A percentile compares a stretch with the other conserved stretches of the same genome.
These are phyloP conservation scores for Durusdinium trenchii DNA, from an alignment of 73 alveolate species.

Conservation along the genomic window DNA sequence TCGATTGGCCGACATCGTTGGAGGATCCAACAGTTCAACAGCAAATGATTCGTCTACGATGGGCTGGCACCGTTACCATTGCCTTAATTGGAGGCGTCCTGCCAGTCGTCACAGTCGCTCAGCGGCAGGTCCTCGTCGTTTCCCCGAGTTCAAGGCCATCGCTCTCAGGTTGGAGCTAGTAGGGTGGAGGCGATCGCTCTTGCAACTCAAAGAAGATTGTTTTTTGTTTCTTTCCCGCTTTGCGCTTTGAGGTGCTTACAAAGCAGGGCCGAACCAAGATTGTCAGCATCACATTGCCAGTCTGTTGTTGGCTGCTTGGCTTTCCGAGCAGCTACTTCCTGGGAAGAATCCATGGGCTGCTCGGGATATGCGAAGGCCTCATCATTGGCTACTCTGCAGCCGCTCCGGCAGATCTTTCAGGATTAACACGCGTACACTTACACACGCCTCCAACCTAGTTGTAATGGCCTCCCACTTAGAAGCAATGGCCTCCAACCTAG, in stretches of 20 bases:
- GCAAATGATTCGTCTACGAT: background rate
- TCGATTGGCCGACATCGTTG: no score
- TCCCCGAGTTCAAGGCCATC: background rate
- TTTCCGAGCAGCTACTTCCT: constrained; percentile 82
- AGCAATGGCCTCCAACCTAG: no score
- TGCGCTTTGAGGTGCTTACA: constrained; percentile 19
- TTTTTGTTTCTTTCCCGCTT: background rate
- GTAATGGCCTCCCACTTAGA: no score
- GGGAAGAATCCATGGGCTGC: constrained; percentile 40
- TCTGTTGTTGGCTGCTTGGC: constrained; percentile 84
- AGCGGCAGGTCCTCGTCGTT: background rate
- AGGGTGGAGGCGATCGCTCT: background rate
- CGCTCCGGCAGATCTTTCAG: no score
- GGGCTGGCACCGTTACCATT: constrained; percentile 71
- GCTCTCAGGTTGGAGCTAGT: background rate
- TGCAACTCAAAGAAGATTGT: no score
- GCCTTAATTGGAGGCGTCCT: constrained; percentile 70
- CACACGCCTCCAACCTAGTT: no score
- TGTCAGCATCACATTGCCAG: constrained; percentile 51
- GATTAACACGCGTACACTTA: no score
- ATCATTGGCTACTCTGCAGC: constrained; percentile 34
- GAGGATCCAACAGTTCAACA: constrained; percentile 50
- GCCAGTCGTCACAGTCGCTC: constrained; percentile 36
- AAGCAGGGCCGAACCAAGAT: constrained; percentile 48
- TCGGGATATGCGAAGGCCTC: constrained; percentile 44